A percentile compares a stretch with the other conserved stretches of the same genome.
Conservation (phyloP, 495 filamentous ascomycete species). For the Articulospora tetracladia region DNA sequence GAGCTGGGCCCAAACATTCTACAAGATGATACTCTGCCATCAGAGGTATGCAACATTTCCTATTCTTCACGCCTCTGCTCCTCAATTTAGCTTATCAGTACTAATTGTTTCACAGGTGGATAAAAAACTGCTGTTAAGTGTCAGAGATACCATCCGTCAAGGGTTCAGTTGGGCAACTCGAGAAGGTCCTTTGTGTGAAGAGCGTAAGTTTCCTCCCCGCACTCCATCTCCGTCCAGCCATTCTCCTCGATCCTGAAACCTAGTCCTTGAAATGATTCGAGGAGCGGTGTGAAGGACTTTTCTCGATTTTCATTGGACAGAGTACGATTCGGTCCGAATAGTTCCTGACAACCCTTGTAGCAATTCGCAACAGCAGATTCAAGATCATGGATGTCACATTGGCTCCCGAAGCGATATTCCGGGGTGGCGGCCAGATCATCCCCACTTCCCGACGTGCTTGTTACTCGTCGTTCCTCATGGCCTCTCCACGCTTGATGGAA, state of each 20-base stretch:
- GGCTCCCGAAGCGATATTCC: constrained; percentile 84
- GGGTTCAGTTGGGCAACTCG: constrained; percentile 94
- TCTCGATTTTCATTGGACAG: constrained; percentile 18
- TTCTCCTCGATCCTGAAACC: constrained; percentile 12
- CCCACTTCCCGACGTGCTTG: constrained; percentile 87
- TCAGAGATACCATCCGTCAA: constrained; percentile 87
- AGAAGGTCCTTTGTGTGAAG: constrained; percentile 96
- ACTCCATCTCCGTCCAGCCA: constrained; percentile 6
- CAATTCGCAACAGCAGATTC: constrained; percentile 96
- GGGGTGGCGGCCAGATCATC: constrained; percentile 95
- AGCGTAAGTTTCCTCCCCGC: constrained; percentile 61
- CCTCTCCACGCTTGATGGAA: constrained; percentile 92
- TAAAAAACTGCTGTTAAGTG: constrained; percentile 80
- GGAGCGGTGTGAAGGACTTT: constrained; percentile 26
- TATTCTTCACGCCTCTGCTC: constrained; percentile 15
- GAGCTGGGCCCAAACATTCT: constrained; percentile 94
- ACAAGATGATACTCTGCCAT: constrained; percentile 92
- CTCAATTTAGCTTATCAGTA: constrained; percentile 25
- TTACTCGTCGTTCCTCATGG: constrained; percentile 95
- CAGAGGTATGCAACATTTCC: constrained; percentile 54
- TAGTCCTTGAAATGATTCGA: constrained; percentile 3
- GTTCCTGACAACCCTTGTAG: constrained; percentile 36
- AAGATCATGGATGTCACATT: constrained; percentile 87
- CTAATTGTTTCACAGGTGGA: constrained; percentile 57
- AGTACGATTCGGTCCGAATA: constrained; percentile 3